Percentiles rank a stretch among this genome's conserved stretches.
phyloP scores from a whole-genome alignment of 2,329 filamentous ascomycete species.

The Spiromastix sp. region DNA sequence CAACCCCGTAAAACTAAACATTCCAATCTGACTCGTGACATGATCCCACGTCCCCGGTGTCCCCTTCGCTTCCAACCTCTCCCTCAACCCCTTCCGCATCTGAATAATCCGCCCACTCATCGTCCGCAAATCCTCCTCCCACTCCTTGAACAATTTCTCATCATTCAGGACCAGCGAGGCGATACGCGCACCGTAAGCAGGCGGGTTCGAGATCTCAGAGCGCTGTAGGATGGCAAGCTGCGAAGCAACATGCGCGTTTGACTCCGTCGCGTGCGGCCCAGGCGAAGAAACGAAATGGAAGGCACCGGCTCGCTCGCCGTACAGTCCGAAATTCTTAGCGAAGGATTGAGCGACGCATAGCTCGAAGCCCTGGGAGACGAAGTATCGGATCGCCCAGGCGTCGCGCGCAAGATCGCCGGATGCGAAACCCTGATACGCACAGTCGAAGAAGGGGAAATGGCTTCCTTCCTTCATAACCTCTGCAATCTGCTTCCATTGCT shows the following conservation, averaged over 20 bases:
- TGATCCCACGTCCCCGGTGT: conserved; percentile 93
- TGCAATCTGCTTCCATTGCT: conserved; percentile 91
- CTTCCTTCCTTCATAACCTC: conserved; percentile 62
- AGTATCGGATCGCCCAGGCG: conserved; percentile 87
- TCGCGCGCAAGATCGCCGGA: conserved; percentile 79
- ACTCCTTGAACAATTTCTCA: conserved; percentile 68
- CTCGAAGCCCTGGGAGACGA: conserved; percentile 82
- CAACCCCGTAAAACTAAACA: conserved; percentile 77
- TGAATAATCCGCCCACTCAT: conserved; percentile 93
- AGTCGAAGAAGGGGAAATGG: conserved; percentile 98
- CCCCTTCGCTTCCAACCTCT: conserved; percentile 69
- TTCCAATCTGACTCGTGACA: conserved; percentile 97
- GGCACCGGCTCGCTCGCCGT: conserved; percentile 89
- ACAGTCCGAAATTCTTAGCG: conserved; percentile 66
- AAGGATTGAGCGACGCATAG: conserved; percentile 50
- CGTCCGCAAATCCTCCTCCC: conserved; percentile 81
- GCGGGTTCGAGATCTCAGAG: conserved; percentile 94
- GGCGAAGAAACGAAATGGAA: conserved; percentile 86
- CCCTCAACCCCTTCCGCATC: conserved; percentile 72
- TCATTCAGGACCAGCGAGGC: conserved; percentile 80
- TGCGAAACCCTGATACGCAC: conserved; percentile 94
- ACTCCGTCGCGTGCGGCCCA: conserved; percentile 52
- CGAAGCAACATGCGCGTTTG: conserved; percentile 59
- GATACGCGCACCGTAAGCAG: conserved; percentile 86
- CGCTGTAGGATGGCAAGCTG: conserved; percentile 92